Evolutionary conservation across 2,329 filamentous ascomycete genomes (phyloP).

Genomic region (Teratosphaeria gauchensis): DNA sequence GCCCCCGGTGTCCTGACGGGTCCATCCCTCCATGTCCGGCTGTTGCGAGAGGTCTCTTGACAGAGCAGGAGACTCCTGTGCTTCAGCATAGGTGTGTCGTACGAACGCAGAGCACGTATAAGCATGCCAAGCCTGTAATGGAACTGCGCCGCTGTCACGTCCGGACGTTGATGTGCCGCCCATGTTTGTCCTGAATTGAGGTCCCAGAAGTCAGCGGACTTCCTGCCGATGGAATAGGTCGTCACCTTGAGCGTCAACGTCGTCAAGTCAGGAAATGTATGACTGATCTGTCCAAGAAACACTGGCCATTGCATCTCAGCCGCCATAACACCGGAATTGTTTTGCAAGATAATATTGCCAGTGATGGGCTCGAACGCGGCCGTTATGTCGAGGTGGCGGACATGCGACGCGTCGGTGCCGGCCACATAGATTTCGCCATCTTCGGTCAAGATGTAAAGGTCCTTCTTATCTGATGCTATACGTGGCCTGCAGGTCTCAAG

Average conservation of each 20-base stretch:
- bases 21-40: conserved; percentile 1
- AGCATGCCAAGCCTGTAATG: background rate
- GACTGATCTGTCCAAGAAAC: background rate
- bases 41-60: background rate
- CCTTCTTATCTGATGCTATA: background rate
- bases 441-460: background rate
- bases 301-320: background rate
- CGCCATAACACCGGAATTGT: background rate
- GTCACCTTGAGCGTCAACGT: background rate
- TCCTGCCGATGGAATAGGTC: conserved; percentile 1
- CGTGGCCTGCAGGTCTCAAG: background rate
- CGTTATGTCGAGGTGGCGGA: conserved; percentile 1
- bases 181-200: background rate
- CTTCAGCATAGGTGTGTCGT: background rate
- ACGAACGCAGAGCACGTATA: background rate
- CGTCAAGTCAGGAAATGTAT: background rate
- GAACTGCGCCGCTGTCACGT: background rate
- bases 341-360: background rate
- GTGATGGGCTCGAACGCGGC: background rate
- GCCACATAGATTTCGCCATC: background rate
- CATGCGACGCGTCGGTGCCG: background rate
- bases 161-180: background rate
- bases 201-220: background rate
- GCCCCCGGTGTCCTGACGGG: background rate
- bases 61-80: background rate